Base-by-base conservation (phyloP, 108 stramenopile genomes). In the Cyclostephanos tholiformis region DNA sequence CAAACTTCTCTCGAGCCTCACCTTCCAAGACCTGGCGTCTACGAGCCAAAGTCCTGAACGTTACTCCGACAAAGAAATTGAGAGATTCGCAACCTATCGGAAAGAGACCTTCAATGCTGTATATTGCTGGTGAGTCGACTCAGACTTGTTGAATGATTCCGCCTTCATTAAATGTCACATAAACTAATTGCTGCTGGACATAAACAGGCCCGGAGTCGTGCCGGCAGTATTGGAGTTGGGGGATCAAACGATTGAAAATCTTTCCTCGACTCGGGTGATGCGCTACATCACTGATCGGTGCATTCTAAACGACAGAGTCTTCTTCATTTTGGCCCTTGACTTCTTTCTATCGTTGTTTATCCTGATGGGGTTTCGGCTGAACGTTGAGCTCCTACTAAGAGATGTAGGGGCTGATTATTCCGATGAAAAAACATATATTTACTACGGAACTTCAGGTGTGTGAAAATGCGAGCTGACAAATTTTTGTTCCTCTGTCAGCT, bases 231-330 rank as follows among this genome's bases (percentile, higher is more conserved):
- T 82, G 10, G 81, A 44, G 26, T 49, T 82, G 11, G 81, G 81
- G 6, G 75, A 66, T 27, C 44, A 39, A 19, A 48, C 51, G n/a
- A 66, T 82, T 25, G 81, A 82, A 55, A 64, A 64, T 49, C 43
- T 82, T 5, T 71, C 74, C 4, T 76, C 81, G 4, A 72, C 81
- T 26, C 70, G 52, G 14, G 81, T 82, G 38, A 75, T 82, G 81
- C 36, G 75, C 26, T 82, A 82, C 74, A 71, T 82, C 52, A 82
- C 75, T 23, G 74, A 71, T 23, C 51, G 63, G 6, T 72, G 74
- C 1, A 82, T 82, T 23, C 48, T 74, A 20, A 76, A 76, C 44
- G 65, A 71, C n/a, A 82, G 61, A 23, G 67, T 65, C 6, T 76
- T 82, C 60, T 76, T 82, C 43, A 65, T 70, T 6, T 35, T 82